These are phyloP conservation scores for Macrolepiota fuliginosa DNA, from an alignment of 768 basidiomycete species.

Conservation along the genomic window DNA sequence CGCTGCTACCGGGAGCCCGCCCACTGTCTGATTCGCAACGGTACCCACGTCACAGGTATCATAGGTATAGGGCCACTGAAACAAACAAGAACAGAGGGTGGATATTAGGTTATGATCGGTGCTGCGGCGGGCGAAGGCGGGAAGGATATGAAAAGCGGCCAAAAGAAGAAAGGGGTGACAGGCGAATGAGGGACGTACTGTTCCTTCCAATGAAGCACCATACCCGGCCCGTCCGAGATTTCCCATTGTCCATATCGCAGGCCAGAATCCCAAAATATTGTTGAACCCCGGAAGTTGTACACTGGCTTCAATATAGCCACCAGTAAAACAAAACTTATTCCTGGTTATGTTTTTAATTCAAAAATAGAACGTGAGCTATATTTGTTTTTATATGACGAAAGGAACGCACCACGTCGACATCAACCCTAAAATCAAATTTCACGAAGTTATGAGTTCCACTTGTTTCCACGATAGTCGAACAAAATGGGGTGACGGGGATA, in stretches of 20 bases:
- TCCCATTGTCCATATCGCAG: conserved; percentile 79
- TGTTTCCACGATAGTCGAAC: conserved; percentile 18
- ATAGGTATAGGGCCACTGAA: conserved; percentile 81
- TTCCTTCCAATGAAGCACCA: conserved; percentile 80
- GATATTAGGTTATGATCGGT: background rate
- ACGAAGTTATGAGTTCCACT: background rate
- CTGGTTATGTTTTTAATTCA: conserved; percentile 38
- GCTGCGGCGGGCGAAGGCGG: background rate
- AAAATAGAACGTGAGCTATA: conserved; percentile 4
- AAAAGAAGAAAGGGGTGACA: background rate
- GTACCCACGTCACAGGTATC: conserved; percentile 86
- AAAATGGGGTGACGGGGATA: conserved; percentile 7
- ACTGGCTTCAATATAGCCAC: conserved; percentile 67
- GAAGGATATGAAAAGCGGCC: background rate
- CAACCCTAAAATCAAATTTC: conserved; percentile 33
- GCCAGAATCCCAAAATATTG: conserved; percentile 71
- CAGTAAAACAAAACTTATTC: conserved; percentile 92
- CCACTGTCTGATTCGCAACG: conserved; percentile 73
- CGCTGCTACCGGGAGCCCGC: conserved; percentile 65
- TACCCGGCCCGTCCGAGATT: conserved; percentile 77
- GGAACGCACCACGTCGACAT: conserved; percentile 40
- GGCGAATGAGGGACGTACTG: conserved; percentile 39
- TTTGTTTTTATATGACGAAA: background rate
- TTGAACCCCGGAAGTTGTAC: conserved; percentile 67
- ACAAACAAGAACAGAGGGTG: background rate